These are phyloP conservation scores for Cornus kousa DNA, from an alignment of 148 eudicot species.

Conservation along the genomic window DNA sequence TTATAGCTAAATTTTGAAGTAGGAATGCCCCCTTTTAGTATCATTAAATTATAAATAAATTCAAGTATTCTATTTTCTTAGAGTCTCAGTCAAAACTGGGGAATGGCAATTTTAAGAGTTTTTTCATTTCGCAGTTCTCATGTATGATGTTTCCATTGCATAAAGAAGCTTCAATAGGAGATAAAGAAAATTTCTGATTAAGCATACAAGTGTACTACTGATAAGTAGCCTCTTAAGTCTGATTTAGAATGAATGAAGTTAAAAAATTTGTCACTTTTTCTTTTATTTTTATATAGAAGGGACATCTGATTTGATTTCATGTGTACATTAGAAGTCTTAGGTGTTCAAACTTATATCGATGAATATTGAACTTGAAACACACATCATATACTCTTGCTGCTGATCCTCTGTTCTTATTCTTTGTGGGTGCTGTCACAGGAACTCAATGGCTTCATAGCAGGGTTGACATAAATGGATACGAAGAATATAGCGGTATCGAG, in stretches of 20 bases:
- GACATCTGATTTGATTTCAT: neutral
- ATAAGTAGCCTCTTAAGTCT: neutral
- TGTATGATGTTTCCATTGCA: neutral
- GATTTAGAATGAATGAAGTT: neutral
- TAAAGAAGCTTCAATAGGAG: neutral
- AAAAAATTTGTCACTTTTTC: neutral
- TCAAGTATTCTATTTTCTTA: too few species aligned
- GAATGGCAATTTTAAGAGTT: too few species aligned
- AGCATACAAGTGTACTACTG: neutral
- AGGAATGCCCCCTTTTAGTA: too few species aligned
- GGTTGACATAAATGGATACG: slow-evolving; percentile 87
- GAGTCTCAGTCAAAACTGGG: too few species aligned
- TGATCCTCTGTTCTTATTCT: slow-evolving; percentile 2
- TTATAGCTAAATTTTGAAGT: too few species aligned
- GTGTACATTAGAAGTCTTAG: neutral
- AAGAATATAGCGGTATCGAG: slow-evolving; percentile 84
- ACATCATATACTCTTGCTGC: neutral
- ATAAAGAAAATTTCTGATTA: too few species aligned
- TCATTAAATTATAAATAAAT: too few species aligned
- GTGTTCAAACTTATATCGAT: neutral
- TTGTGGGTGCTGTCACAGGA: slow-evolving; percentile 38
- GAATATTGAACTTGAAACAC: neutral
- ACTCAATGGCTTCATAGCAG: slow-evolving; percentile 98
- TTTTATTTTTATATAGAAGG: neutral
- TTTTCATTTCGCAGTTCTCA: neutral